Base-by-base conservation (phyloP, 768 basidiomycete genomes). In the Auriscalpium microsporum region DNA sequence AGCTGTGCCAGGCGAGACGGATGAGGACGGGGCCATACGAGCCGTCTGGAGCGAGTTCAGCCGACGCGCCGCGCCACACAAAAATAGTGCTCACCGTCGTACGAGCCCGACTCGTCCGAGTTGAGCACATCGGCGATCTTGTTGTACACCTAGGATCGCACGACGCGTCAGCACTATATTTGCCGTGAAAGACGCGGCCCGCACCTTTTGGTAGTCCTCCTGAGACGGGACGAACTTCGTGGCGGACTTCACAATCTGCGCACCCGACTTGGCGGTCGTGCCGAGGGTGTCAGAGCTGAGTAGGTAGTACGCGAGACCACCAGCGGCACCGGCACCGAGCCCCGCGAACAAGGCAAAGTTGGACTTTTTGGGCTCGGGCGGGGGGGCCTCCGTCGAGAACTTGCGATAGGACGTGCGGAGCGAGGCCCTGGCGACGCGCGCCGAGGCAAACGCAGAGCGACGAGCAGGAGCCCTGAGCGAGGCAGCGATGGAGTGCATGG, bases 1-100 rank as follows among this genome's bases (percentile, higher is more conserved):
- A 87, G n/a, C 84, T 65, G 71, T 96, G 94, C 94, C 94, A 96
- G 17, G 92, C 94, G 51, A 96, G 82, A 64, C 94, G 90, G 53
- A 96, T 76, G 56, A 94, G 65, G 52, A 95, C 82, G 44, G 94
- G 93, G 13, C 84, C 93, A 61, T 85, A 94, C 4, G 90, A 92
- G 19, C 92, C 92, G 65, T 94, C 90, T 93, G 53, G 51, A 54
- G 55, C 50, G 17, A 16, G 8, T 46, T 64, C 55, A 64, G 58
- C 35, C 40, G 56, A 10, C 56, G 52, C 17, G 8, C 17, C 53
- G 40, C 49, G 33, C 36, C 36, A 45, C n/a, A 21, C 19, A 54
- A 10, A 33, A 19, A 17, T 53, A 23, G 45, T 37, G 69, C 75
- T 50, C 67, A 90, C 94, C 94, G 67, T 98, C 95, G 72, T 97